Conservation (phyloP, 139 green algal species). For the Deuterostichococcus epilithicus region DNA sequence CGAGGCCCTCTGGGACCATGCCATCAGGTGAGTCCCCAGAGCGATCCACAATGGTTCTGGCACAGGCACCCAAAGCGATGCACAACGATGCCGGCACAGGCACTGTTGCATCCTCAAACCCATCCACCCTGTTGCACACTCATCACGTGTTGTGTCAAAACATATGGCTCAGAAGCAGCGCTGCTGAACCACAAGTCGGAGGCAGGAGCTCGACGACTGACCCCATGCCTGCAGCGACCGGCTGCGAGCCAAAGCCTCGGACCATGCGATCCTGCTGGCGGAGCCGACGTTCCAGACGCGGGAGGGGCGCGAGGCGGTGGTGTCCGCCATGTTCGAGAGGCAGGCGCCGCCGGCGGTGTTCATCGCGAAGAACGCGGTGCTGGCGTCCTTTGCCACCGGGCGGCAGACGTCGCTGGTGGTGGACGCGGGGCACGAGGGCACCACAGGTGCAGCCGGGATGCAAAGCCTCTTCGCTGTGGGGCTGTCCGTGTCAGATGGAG, state of each 20-base stretch:
- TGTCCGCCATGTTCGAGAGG: constrained; percentile 88
- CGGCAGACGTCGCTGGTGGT: constrained; percentile 88
- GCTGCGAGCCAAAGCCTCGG: constrained; percentile 65
- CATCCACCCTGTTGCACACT: neutral
- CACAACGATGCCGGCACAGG: no score
- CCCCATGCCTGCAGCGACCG: constrained; percentile 56
- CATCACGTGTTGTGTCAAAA: neutral
- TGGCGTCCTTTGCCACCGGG: constrained; percentile 83
- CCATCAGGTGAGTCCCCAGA: constrained; percentile 67
- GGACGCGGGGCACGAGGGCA: constrained; percentile 68
- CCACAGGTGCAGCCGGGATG: constrained; percentile 48
- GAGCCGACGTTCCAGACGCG: constrained; percentile 75
- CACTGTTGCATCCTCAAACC: neutral
- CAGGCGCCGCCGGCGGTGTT: constrained; percentile 78
- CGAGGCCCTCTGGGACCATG: constrained; percentile 69
- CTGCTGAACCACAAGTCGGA: neutral
- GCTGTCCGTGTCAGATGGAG: no score
- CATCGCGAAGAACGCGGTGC: constrained; percentile 82
- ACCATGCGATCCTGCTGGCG: constrained; percentile 87
- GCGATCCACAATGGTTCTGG: no score
- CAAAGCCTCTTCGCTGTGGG: neutral
- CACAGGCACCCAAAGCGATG: no score
- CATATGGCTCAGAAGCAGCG: neutral
- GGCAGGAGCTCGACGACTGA: neutral
- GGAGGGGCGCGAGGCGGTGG: constrained; percentile 67